These are phyloP conservation scores for Delitschia confertaspora DNA, from an alignment of 495 filamentous ascomycete genomes.

Conservation along the genomic window DNA sequence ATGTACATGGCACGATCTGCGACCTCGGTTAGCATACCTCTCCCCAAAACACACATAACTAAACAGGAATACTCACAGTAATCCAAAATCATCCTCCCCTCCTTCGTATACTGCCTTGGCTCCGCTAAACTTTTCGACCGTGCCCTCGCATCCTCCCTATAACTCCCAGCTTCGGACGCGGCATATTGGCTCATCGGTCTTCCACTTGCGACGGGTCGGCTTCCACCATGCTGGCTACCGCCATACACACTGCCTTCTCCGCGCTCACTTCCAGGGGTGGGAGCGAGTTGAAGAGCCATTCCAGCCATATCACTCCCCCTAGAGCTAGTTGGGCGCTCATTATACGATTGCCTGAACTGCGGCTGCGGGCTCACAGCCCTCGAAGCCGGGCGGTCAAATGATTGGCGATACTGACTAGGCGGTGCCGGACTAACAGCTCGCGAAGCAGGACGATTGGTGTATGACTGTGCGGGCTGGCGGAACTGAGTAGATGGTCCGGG, in stretches of 20 bases:
- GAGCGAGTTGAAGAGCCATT: slow-evolving; percentile 76
- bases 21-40: slow-evolving; percentile 16
- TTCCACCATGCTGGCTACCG: slow-evolving; percentile 26
- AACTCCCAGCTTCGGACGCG: too few relatives aligned
- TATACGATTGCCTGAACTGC: slow-evolving; percentile 34
- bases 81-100: slow-evolving; percentile 81
- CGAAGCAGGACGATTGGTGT: too few relatives aligned
- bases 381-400: slow-evolving; percentile 5
- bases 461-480: neutral
- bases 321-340: slow-evolving; percentile 57
- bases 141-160: slow-evolving; percentile 40
- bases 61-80: slow-evolving; percentile 61
- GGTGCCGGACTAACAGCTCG: too few relatives aligned
- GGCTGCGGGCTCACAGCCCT: slow-evolving; percentile 23
- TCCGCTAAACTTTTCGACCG: slow-evolving; percentile 78
- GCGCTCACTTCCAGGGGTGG: slow-evolving; percentile 35
- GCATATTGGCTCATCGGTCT: slow-evolving; percentile 38
- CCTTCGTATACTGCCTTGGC: slow-evolving; percentile 64
- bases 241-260: slow-evolving; percentile 38
- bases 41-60: neutral
- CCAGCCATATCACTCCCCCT: slow-evolving; percentile 60
- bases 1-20: slow-evolving; percentile 86
- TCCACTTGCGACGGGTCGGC: slow-evolving; percentile 12
- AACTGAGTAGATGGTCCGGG: neutral
- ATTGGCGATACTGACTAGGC: too few relatives aligned